Evolutionary conservation across 2,329 filamentous ascomycete species (phyloP), one percentile per base, ranked within the genome.

Genomic region (Corniculantispora saksenae): DNA sequence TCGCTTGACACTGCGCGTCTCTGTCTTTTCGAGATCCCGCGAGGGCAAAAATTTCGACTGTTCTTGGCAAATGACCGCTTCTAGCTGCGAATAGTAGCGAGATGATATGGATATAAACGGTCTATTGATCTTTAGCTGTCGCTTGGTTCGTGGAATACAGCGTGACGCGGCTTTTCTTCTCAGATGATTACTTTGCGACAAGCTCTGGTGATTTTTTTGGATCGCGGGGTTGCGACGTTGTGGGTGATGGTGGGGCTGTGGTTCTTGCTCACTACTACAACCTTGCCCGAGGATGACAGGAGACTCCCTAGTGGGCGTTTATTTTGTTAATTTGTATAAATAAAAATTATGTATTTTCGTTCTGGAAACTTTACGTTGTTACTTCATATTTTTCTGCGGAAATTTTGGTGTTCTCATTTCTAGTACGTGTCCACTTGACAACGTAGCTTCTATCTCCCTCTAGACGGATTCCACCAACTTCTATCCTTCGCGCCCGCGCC

Each of bases 1-100:
- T 76, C 53, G 68, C 72, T 55, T 35, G 54, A 61, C 45, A 47
- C 32, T 43, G 58, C 3, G 50, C n/a, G 47, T 58, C 19, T 47
- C 15, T 48, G 40, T 40, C 47, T 21, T 25, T 56, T 63, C 45
- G 55, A 47, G 61, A 17, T 25, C 9, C 50, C 12, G 51, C 21
- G 51, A 27, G 40, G 17, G 45, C 48, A 23, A 13, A n/a, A 3
- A 8, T 21, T 61, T 21, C 21, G 23, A n/a, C 17, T 7, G 47
- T 40, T 10, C 45, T 61, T 21, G 32, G 10, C 17, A 12, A 40
- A 9, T n/a, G 9, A 27, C 19, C 19, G 47, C 32, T 47, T 40
- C 15, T 29, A 6, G 1, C 10, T 13, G 25, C 21, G 19, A 27
- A 13, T 32, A 17, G 25, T 25, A 38, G 3, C 13, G 3, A 23